Conservation (phyloP, 1,284 basidiomycete species). For the Dichomitus squalens region DNA sequence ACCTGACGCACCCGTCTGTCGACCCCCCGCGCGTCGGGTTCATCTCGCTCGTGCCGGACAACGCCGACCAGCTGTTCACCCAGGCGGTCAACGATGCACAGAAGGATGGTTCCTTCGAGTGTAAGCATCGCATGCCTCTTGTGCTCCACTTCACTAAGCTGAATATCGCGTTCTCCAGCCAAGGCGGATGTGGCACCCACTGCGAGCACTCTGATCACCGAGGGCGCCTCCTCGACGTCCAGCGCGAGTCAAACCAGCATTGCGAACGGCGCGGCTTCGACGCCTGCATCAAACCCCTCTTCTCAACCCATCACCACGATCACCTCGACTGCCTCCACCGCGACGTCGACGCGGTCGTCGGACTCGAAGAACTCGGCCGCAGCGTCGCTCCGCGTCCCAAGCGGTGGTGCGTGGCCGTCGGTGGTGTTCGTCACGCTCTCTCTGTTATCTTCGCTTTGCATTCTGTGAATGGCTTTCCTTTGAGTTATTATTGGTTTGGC, state of each 20-base stretch:
- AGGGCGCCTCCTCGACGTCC: not conserved
- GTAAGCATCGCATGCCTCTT: not conserved
- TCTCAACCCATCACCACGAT: not conserved
- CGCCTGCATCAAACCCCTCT: not conserved
- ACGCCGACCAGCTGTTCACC: slow-evolving; percentile 46
- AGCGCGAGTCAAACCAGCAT: not conserved
- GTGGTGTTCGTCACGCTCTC: slow-evolving; percentile 6
- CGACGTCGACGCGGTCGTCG: not conserved
- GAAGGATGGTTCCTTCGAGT: slow-evolving; percentile 38
- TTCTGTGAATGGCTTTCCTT: slow-evolving; percentile 1
- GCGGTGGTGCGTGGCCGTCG: not conserved
- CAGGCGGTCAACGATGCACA: slow-evolving; percentile 43
- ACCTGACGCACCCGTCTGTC: slow-evolving; percentile 59
- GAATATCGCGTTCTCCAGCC: not conserved
- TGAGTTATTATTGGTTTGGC: not conserved
- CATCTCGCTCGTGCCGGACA: slow-evolving; percentile 61
- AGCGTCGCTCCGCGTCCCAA: not conserved
- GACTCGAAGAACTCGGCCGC: not conserved
- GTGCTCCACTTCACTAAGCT: not conserved
- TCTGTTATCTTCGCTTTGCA: slow-evolving; percentile 8
- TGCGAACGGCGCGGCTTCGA: not conserved
- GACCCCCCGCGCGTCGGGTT: slow-evolving; percentile 74
- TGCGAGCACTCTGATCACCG: slow-evolving; percentile 15
- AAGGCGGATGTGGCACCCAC: slow-evolving; percentile 18
- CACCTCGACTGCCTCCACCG: not conserved